Evolutionary conservation across 805 yeast species (phyloP), one percentile per base, ranked within the genome.

Genomic region (Candida loeiensis): DNA sequence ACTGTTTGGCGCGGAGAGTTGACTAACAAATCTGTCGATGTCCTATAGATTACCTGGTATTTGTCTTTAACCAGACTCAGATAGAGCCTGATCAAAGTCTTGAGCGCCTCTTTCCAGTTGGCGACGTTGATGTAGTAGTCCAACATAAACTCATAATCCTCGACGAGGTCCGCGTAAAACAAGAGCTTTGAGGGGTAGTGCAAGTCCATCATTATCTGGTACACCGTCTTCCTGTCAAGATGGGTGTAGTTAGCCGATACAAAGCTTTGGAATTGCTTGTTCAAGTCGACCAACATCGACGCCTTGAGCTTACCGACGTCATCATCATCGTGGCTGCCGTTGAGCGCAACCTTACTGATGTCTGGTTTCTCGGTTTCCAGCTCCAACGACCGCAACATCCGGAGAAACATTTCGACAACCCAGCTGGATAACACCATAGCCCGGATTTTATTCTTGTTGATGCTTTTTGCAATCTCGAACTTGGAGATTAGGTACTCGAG

Each of bases 61-160:
- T 54, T 47, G 11, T 42, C 39, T 17, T 46, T 47, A 1, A 41
- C 39, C 13, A 32, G 20, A n/a, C 43, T 32, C 29, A 72, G 70
- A 39, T 72, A 72, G 31, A 75, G 68, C 27, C 69, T 64, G n/a
- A 78, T 51, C 27, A 83, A 49, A 0, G 79, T 74, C 38, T 76
- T 75, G 37, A 87, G 58, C 0, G 95, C 84, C 41, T 81, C 81
- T 11, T 65, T 57, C 95, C 96, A 93, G 45, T 80, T 74, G 45
- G 81, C 83, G 19, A 71, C 56, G 37, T 80, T 76, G 9, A 90
- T 71, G 75, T 89, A 79, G 58, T 82, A 79, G 5, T 79, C 68
- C 21, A 90, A 57, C 1, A 88, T 82, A 58, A 74, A 85, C 33
- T 77, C 78, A 54, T 73, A 77, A 56, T 93, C 96, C 33, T 76